phyloP scores from a whole-genome alignment of 192 early-diverging fungal genomes.

The Linnemannia exigua region DNA sequence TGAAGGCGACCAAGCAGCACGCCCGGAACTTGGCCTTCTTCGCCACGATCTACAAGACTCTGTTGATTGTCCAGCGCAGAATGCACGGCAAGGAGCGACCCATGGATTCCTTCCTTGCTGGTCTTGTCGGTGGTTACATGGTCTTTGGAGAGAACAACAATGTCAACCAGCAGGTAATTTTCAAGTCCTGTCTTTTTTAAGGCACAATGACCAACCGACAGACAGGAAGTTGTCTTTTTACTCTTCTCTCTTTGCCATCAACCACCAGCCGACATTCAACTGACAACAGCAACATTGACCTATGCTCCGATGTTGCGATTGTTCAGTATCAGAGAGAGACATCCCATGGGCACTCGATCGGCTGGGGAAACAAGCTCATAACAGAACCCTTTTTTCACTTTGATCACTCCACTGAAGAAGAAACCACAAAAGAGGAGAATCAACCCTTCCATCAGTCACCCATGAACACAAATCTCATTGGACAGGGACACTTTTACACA shows the following conservation, averaged over 20 bases:
- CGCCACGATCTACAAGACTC: slow-evolving; percentile 94
- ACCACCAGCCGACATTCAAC: too few species aligned
- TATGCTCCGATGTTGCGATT: not conserved
- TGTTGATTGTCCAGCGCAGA: slow-evolving; percentile 83
- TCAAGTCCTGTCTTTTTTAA: not conserved
- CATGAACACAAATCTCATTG: not conserved
- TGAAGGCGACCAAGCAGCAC: slow-evolving; percentile 92
- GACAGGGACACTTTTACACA: not conserved
- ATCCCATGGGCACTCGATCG: not conserved
- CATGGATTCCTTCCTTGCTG: slow-evolving; percentile 90
- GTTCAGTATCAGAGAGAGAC: not conserved
- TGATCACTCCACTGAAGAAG: not conserved
- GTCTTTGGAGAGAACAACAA: slow-evolving; percentile 97
- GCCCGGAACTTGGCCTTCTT: slow-evolving; percentile 91
- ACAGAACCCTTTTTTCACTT: not conserved
- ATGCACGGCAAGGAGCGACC: slow-evolving; percentile 83
- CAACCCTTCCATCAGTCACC: not conserved
- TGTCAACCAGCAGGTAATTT: slow-evolving; percentile 92
- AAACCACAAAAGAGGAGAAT: not conserved
- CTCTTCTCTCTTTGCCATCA: not conserved
- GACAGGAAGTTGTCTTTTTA: not conserved
- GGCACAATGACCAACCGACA: not conserved
- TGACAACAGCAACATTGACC: too few species aligned
- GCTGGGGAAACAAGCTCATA: not conserved
- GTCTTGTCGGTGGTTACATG: slow-evolving; percentile 91